A percentile compares a stretch with the other conserved stretches of the same genome.
Conservation (phyloP, 768 basidiomycete species). For the Boletus patriciae region DNA sequence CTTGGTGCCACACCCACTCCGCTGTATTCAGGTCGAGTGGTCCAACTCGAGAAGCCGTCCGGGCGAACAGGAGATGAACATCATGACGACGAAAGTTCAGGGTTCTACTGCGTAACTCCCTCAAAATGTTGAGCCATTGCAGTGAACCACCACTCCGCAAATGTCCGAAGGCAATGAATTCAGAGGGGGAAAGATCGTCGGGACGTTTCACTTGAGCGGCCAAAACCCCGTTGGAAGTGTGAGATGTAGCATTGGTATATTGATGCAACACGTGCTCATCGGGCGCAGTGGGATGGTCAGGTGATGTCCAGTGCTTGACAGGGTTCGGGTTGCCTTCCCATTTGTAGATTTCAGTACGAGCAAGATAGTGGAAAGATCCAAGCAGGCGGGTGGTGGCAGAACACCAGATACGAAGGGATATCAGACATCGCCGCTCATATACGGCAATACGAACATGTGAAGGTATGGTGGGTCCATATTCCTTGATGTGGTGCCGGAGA, state of each 20-base stretch:
- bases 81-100: neutral
- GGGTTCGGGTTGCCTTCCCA: too few relatives aligned
- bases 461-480: too few relatives aligned
- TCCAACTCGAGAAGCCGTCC: neutral
- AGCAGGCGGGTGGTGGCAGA: neutral
- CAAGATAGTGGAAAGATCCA: too few relatives aligned
- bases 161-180: neutral
- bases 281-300: too few relatives aligned
- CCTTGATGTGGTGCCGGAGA: too few relatives aligned
- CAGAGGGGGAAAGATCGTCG: neutral
- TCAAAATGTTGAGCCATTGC: neutral
- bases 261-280: slow-evolving; percentile 22
- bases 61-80: neutral
- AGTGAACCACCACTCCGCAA: neutral
- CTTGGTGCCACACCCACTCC: neutral
- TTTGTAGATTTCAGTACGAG: too few relatives aligned
- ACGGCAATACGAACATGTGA: neutral
- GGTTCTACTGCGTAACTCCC: neutral
- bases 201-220: neutral
- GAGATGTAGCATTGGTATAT: slow-evolving; percentile 21
- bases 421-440: neutral
- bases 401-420: slow-evolving; percentile 40
- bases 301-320: too few relatives aligned
- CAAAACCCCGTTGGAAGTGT: neutral
- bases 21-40: slow-evolving; percentile 24